Evolutionary conservation across 1,139 yeast genomes (phyloP), one percentile per base, ranked within the genome.

Genomic region (Insectozyma bohioensis): DNA sequence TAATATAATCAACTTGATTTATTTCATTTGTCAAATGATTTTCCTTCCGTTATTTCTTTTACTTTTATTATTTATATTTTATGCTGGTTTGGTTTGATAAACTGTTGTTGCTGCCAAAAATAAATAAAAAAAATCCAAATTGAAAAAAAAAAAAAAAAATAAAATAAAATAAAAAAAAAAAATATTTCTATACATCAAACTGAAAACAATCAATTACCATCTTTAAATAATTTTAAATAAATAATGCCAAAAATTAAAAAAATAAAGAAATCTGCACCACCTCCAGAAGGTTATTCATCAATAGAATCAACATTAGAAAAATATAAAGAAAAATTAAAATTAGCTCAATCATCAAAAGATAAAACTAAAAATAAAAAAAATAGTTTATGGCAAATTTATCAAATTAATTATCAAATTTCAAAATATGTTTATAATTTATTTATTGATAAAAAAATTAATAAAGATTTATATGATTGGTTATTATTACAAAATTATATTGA

Each of bases 271-370:
- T 63, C 67, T 13, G 73, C 67, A 35, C 55, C 59, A 22, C 78
- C 92, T 0, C 95, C 96, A 0, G 78, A 70, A n/a, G 96, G 94
- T 3, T 87, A 73, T 52, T 72, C 70, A 2, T 80, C 79, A 42
- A 72, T 87, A n/a, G 78, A 79, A 44, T 81, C 85, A 1, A 80
- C 90, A 0, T 51, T 88, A n/a, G 57, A 57, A 8, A 83, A 82
- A 40, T 81, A 82, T 44, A 77, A 72, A 19, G 63, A 63, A 15
- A 74, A 76, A 41, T 63, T 87, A 40, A 80, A 78, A 52, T 79
- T 73, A 19, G 78, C 80, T 4, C 83, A 77, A 52, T 45, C 58
- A 1, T 47, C 55, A 21, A 49, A 53, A 33, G 41, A 46, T 35
- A 39, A 48, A 32, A 30, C 58, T 33, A 49, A 58, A 6, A 62